A percentile compares a stretch with the other conserved stretches of the same genome.
phyloP scores from a whole-genome alignment of 495 filamentous ascomycete genomes.

The Penicillium goetzii region DNA sequence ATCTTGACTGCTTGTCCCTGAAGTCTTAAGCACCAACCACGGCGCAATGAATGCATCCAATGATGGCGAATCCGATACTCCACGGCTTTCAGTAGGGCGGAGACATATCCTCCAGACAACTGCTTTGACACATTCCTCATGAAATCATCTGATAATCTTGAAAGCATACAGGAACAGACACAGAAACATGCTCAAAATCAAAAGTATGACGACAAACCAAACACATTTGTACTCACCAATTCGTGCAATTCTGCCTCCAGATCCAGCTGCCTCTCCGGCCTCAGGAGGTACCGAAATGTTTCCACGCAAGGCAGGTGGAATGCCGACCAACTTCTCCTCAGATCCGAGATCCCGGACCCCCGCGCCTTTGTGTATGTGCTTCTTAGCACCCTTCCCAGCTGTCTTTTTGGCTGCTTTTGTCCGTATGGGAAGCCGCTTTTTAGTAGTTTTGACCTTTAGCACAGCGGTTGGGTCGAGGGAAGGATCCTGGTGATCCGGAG shows the following conservation, averaged over 20 bases:
- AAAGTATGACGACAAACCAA: conserved; percentile 34
- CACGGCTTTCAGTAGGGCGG: neutral
- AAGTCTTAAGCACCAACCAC: neutral
- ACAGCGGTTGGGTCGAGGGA: conserved; percentile 1
- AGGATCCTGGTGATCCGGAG: neutral
- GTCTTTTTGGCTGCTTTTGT: neutral
- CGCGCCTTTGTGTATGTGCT: neutral
- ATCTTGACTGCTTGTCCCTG: neutral
- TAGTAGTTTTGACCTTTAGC: neutral
- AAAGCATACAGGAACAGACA: conserved; percentile 42
- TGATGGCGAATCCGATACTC: neutral
- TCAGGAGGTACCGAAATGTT: neutral
- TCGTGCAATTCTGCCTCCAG: neutral
- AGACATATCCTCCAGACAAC: neutral
- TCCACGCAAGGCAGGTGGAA: neutral
- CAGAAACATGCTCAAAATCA: conserved; percentile 38
- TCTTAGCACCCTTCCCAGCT: neutral
- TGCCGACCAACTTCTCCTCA: neutral
- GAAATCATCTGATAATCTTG: conserved; percentile 35
- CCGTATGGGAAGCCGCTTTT: neutral
- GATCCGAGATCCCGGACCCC: neutral
- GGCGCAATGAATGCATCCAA: neutral
- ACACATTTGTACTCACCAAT: conserved; percentile 40
- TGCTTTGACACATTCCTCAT: conserved; percentile 22
- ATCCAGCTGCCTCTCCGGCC: neutral